Base-by-base conservation (phyloP, 805 yeast genomes). In the Aciculoconidium aculeatum region DNA sequence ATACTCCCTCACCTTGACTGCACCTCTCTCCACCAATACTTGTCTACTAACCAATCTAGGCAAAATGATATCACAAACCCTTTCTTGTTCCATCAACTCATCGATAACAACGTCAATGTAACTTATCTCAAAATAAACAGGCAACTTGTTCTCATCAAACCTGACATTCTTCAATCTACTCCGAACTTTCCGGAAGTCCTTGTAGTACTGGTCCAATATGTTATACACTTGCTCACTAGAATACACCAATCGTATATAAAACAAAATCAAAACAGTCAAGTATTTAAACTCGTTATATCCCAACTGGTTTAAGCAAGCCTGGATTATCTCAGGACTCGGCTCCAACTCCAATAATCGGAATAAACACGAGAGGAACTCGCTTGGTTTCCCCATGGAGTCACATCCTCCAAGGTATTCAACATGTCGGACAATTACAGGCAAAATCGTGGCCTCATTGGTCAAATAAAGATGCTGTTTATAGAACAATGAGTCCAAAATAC, bases 101-200 rank as follows among this genome's bases (percentile, higher is more conserved):
- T 90, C 95, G 0, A 76, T 70, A 46, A 79, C 71, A 47, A 79
- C 90, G 52, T 90, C 97, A 58, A 90, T 65, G 45, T 75, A 69
- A 4, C 44, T 44, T 12, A 62, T 17, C 13, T 61, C 56, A 30
- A 75, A 52, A 18, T 49, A 58, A 6, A 49, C 41, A 3, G 59
- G 53, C 1, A 37, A 55, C 4, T 35, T 17, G 6, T 33, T 35
- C 21, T 39, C 40, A 17, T 25, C 33, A 14, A 51, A 39, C 7
- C 18, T 30, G 3, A 67, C 65, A 11, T 37, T 35, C 40, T 55
- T 50, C 7, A 63, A 55, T 28, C 42, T 48, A 14, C 44, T 11
- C 34, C 84, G 61, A 28, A 90, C 55, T 47, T 82, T 84, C 21
- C 94, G 66, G 47, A 71, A 77, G 54, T 90, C 96, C 6, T 59